Evolutionary conservation across 2,329 filamentous ascomycete species (phyloP), one percentile per base, ranked within the genome.

Genomic region (Chaetomiaceae sp.): DNA sequence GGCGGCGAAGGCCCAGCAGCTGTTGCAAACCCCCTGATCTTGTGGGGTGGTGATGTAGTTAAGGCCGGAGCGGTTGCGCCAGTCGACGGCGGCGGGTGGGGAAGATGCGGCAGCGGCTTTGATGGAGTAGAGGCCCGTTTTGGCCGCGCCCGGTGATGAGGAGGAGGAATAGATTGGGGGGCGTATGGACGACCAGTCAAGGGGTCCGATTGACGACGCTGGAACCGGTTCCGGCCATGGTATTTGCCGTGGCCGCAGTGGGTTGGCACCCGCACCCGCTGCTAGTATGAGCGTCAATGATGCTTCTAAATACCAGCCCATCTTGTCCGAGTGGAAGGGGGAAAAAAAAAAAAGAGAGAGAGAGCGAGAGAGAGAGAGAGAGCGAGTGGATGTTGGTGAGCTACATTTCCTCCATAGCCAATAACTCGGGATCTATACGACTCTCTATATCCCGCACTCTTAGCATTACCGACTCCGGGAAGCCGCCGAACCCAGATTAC

Each of bases 1-100:
- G 0, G 40, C 56, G 5, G 58, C 59, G 13, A 61, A 61, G 36
- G 58, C 58, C 59, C 59, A 61, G 53, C 59, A 61, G 43, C 46
- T 53, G 40, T 58, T 52, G 49, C 59, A 61, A 14, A 20, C 33
- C 23, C 59, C 58, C 44, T 61, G 59, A 34, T 61, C 46, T 34
- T 60, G 57, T 0, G 52, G 21, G 3, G 58, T 57, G 5, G 56
- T 60, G 41, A 60, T 60, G 56, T 55, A 57, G 54, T 54, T 54
- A 8, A 51, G 14, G 9, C 48, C 44, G 14, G 46, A 40, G 18
- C 56, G 54, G 51, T 56, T 56, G n/a, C 56, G 47, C 58, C 58
- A 60, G 54, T 58, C 56, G 21, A 60, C 56, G 2, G 34, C n/a
- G 3, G 36, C 1, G 6, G 54, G 56, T 0, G 36, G 44, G 14